Conservation (phyloP, 495 filamentous ascomycete species). For the Xylaria nigripes region DNA sequence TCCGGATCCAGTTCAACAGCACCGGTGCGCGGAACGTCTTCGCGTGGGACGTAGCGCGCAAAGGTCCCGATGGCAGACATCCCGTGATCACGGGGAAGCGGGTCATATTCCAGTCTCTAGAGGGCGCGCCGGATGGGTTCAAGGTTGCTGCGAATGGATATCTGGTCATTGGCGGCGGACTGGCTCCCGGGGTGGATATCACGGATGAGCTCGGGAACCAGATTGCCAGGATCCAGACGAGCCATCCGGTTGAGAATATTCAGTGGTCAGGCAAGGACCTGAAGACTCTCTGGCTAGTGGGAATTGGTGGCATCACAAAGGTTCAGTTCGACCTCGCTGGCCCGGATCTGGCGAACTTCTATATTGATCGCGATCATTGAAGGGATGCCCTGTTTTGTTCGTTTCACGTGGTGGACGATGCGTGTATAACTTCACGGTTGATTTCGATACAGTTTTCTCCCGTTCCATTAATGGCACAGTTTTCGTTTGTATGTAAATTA, state of each 20-base stretch:
- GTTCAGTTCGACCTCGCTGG: background rate
- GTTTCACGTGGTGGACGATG: background rate
- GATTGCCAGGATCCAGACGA: background rate
- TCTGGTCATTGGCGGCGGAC: background rate
- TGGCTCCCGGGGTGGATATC: background rate
- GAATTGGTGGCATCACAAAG: background rate
- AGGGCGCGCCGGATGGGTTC: background rate
- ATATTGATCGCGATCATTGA: background rate
- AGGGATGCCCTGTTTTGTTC: background rate
- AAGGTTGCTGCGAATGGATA: background rate
- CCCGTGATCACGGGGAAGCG: background rate
- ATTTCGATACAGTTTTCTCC: no score
- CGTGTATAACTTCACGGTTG: no score
- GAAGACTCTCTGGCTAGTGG: background rate
- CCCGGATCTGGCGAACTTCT: background rate
- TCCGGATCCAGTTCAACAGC: conserved; percentile 1
- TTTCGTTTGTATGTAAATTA: no score
- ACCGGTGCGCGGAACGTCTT: background rate
- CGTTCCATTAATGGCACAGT: background rate
- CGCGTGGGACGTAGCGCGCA: background rate
- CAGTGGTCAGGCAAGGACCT: background rate
- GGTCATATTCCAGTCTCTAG: background rate
- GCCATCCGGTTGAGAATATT: background rate
- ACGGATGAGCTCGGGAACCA: background rate
- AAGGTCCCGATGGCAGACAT: background rate